These are phyloP conservation scores for Grifola frondosa DNA, from an alignment of 1,284 basidiomycete genomes.

Conservation along the genomic window DNA sequence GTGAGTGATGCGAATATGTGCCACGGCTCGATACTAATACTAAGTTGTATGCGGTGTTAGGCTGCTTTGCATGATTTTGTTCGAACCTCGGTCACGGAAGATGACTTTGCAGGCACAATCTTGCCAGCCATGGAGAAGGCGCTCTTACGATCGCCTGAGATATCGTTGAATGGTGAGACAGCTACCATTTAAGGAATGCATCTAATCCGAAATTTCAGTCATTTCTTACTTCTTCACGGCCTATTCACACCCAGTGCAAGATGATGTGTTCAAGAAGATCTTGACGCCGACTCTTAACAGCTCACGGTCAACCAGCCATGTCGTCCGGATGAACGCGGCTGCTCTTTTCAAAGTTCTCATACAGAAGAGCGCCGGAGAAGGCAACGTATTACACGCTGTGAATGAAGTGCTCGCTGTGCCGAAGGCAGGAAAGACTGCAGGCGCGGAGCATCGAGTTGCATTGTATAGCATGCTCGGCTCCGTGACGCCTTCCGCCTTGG, in stretches of 20 bases:
- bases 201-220: constrained; percentile 35
- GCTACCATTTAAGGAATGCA: not conserved
- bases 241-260: constrained; percentile 55
- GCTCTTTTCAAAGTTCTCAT: constrained; percentile 62
- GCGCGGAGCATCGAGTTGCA: constrained; percentile 81
- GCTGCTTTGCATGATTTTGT: constrained; percentile 63
- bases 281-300: constrained; percentile 66
- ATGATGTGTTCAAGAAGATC: constrained; percentile 59
- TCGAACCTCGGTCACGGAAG: constrained; percentile 43
- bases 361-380: constrained; percentile 30
- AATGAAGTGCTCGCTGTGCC: constrained; percentile 72
- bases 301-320: constrained; percentile 75
- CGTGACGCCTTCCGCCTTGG: constrained; percentile 49
- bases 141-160: constrained; percentile 71
- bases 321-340: constrained; percentile 60
- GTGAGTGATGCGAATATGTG: constrained; percentile 38
- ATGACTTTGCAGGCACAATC: constrained; percentile 51
- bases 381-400: constrained; percentile 46
- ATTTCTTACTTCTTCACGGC: constrained; percentile 55
- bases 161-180: constrained; percentile 55
- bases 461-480: constrained; percentile 76
- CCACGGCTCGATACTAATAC: too few species aligned
- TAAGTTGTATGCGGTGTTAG: constrained; percentile 36
- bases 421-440: constrained; percentile 80
- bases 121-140: constrained; percentile 74